Conservation (phyloP, 2,329 filamentous ascomycete species). For the Xylaria multiplex region DNA sequence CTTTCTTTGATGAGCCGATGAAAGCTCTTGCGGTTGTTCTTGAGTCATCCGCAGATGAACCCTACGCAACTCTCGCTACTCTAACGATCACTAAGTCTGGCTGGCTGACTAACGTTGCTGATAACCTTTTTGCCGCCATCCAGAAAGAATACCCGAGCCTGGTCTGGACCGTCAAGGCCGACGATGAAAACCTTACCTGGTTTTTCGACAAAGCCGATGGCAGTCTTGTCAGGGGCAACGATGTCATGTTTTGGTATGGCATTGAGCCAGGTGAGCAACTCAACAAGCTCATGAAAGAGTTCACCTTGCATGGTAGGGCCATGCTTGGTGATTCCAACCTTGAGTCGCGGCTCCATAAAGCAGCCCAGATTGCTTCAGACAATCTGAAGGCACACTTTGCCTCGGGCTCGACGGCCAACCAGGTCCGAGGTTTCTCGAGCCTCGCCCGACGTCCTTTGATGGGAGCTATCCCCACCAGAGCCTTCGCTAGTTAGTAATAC, state of each 20-base stretch:
- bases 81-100: slow-evolving; percentile 93
- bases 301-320: slow-evolving; percentile 80
- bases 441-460: slow-evolving; percentile 55
- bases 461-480: slow-evolving; percentile 42
- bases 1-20: slow-evolving; percentile 94
- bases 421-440: slow-evolving; percentile 76
- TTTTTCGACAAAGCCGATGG: slow-evolving; percentile 98
- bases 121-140: slow-evolving; percentile 92
- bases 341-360: slow-evolving; percentile 82
- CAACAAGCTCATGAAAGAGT: slow-evolving; percentile 83
- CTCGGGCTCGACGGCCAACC: slow-evolving; percentile 57
- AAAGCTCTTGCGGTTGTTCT: slow-evolving; percentile 91
- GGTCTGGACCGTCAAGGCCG: slow-evolving; percentile 95
- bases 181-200: slow-evolving; percentile 97
- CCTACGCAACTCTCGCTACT: slow-evolving; percentile 84
- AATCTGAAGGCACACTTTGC: slow-evolving; percentile 55
- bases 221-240: slow-evolving; percentile 83
- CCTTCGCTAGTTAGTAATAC: slow-evolving; percentile 40
- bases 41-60: slow-evolving; percentile 71
- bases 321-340: slow-evolving; percentile 93
- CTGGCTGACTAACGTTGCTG: slow-evolving; percentile 93
- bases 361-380: slow-evolving; percentile 74
- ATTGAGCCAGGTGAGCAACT: slow-evolving; percentile 85
- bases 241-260: slow-evolving; percentile 97
- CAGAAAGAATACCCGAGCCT: slow-evolving; percentile 93